Percentiles rank a stretch among this genome's conserved stretches.
These are phyloP conservation scores for Hypoxylon lienhwacheense DNA, from an alignment of 495 filamentous ascomycete genomes.

Conservation along the genomic window DNA sequence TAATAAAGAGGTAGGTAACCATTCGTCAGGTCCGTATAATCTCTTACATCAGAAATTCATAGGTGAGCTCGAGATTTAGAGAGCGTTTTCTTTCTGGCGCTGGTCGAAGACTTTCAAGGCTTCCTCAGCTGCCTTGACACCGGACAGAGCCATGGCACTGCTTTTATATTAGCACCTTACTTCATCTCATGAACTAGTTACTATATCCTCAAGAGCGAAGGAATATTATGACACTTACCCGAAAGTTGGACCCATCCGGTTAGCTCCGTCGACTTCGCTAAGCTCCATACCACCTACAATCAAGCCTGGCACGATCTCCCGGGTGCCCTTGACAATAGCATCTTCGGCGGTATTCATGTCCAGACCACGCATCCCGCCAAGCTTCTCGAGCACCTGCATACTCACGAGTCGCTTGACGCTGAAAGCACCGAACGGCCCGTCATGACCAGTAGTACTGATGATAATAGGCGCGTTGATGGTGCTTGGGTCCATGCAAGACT, in stretches of 20 bases:
- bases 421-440: conserved; percentile 90
- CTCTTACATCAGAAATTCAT: neutral
- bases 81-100: conserved; percentile 57
- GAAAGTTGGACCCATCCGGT: conserved; percentile 64
- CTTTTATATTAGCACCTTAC: neutral
- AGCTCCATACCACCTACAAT: conserved; percentile 95
- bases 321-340: conserved; percentile 84
- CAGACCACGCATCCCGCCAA: conserved; percentile 87
- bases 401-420: conserved; percentile 79
- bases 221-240: conserved; percentile 42
- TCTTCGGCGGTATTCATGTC: conserved; percentile 91
- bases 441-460: conserved; percentile 86
- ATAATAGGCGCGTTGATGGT: conserved; percentile 88
- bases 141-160: conserved; percentile 79
- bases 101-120: conserved; percentile 73
- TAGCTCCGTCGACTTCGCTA: conserved; percentile 85
- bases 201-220: too few species aligned
- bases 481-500: conserved; percentile 94
- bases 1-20: too few species aligned
- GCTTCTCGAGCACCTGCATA: conserved; percentile 77
- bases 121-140: conserved; percentile 88
- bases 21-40: neutral
- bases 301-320: conserved; percentile 82
- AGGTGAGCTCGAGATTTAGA: conserved; percentile 9
- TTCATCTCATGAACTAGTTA: conserved; percentile 7